A percentile compares a stretch with the other conserved stretches of the same genome.
phyloP scores from a whole-genome alignment of 768 basidiomycete genomes.

The Pleurotus tuoliensis region DNA sequence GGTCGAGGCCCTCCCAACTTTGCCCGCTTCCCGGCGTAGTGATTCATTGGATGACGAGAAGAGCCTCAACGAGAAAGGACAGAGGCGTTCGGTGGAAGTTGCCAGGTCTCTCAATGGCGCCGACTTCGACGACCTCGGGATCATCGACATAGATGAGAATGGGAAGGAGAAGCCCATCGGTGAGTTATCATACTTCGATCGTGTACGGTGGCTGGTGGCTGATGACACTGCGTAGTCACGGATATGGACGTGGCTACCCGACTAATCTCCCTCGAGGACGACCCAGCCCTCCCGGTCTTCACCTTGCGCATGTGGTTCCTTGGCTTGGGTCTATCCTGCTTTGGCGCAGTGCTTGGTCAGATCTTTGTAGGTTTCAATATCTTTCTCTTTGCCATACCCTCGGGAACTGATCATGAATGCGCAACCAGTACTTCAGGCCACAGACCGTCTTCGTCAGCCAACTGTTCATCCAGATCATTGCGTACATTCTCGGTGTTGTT shows the following conservation, averaged over 20 bases:
- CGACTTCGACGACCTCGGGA: constrained; percentile 26
- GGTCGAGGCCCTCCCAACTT: constrained; percentile 9
- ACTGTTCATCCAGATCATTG: constrained; percentile 48
- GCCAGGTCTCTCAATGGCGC: constrained; percentile 19
- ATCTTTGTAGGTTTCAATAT: constrained; percentile 35
- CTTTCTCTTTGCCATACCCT: too few species aligned
- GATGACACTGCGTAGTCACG: constrained; percentile 26
- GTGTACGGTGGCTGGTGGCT: background rate
- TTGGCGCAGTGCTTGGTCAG: constrained; percentile 48
- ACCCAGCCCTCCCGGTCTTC: constrained; percentile 42
- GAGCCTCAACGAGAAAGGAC: constrained; percentile 14
- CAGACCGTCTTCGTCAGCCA: constrained; percentile 47
- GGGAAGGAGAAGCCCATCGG: constrained; percentile 50
- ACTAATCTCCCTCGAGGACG: constrained; percentile 50
- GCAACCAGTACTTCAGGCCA: constrained; percentile 46
- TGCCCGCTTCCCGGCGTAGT: constrained; percentile 7
- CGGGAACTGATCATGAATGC: too few species aligned
- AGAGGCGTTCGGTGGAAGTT: constrained; percentile 10
- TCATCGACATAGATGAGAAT: constrained; percentile 40
- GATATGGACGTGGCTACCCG: constrained; percentile 43
- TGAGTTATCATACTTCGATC: constrained; percentile 14
- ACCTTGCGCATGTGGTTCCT: constrained; percentile 58
- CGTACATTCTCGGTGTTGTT: constrained; percentile 45
- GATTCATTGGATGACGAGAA: constrained; percentile 23
- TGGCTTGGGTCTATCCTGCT: constrained; percentile 50